phyloP scores from a whole-genome alignment of 345 rosid species.

The Reutealis trisperma region DNA sequence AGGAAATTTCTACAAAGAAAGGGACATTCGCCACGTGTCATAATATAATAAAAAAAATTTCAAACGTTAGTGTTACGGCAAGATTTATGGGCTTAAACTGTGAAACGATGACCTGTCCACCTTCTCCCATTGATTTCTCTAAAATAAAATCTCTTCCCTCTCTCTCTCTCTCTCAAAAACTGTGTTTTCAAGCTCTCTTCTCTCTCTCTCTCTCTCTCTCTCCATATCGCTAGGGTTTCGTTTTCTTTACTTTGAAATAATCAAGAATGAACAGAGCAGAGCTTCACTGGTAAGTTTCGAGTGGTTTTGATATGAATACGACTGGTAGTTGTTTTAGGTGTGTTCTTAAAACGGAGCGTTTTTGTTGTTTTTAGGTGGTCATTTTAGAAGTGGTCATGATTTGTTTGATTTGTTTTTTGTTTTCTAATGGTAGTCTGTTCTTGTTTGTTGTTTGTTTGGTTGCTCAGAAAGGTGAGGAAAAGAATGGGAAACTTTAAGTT shows the following conservation, averaged over 20 bases:
- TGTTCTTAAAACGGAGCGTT: constrained; percentile 13
- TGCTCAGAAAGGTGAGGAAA: constrained; percentile 26
- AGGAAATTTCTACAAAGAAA: constrained; percentile 12
- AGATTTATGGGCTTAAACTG: constrained; percentile 19
- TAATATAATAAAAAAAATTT: background rate
- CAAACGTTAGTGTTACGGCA: constrained; percentile 63
- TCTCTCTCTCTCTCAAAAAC: constrained; percentile 5
- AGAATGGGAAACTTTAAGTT: constrained; percentile 20
- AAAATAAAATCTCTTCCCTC: constrained; percentile 16
- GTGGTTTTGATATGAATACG: background rate
- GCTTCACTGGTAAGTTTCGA: constrained; percentile 38
- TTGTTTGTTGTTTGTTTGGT: constrained; percentile 26
- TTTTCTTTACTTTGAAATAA: constrained; percentile 51
- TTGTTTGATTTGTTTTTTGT: constrained; percentile 13
- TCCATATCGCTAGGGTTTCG: constrained; percentile 31
- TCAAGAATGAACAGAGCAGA: constrained; percentile 18
- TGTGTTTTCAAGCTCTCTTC: background rate
- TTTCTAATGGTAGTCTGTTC: constrained; percentile 5
- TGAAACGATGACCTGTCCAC: constrained; percentile 25
- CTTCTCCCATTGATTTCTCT: constrained; percentile 23
- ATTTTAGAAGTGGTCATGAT: background rate
- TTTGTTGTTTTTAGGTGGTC: background rate
- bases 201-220: background rate
- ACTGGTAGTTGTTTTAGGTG: background rate
- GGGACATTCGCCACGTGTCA: constrained; percentile 38